A percentile compares a stretch with the other conserved stretches of the same genome.
These are phyloP conservation scores for Neoboletus subvelutipes DNA, from an alignment of 768 basidiomycete species.

Conservation along the genomic window DNA sequence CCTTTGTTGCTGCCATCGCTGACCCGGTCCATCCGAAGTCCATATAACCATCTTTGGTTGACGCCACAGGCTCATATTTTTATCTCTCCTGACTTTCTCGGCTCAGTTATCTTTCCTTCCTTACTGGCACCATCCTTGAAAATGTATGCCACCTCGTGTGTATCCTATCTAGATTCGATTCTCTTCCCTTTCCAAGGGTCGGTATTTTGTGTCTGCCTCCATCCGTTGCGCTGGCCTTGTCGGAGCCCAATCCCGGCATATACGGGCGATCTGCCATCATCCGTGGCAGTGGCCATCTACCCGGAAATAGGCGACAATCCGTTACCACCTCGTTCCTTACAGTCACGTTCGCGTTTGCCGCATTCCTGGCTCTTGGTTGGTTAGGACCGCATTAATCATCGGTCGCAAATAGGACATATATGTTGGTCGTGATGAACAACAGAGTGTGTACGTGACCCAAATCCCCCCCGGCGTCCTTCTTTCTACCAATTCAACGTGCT, in stretches of 20 bases:
- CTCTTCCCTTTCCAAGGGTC: not conserved
- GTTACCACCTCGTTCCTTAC: not conserved
- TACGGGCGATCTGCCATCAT: constrained; percentile 1
- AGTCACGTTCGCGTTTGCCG: too few species aligned
- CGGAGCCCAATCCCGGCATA: not conserved
- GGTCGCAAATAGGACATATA: not conserved
- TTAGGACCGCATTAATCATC: not conserved
- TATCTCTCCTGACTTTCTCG: not conserved
- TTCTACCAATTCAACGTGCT: not conserved
- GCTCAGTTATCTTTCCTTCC: not conserved
- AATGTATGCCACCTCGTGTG: not conserved
- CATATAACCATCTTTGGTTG: constrained; percentile 20
- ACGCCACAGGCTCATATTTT: constrained; percentile 17
- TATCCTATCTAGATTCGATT: not conserved
- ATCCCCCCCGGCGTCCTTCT: too few species aligned
- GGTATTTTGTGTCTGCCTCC: not conserved
- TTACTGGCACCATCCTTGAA: not conserved
- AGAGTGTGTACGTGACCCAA: not conserved
- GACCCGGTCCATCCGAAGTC: not conserved
- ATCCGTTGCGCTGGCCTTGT: not conserved
- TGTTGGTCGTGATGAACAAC: not conserved
- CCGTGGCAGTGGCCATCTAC: not conserved
- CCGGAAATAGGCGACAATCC: not conserved
- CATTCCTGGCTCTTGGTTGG: too few species aligned
- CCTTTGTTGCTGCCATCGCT: not conserved